These are phyloP conservation scores for Cutaneotrichosporon spelunceum DNA, from an alignment of 1,284 basidiomycete genomes.

Conservation along the genomic window DNA sequence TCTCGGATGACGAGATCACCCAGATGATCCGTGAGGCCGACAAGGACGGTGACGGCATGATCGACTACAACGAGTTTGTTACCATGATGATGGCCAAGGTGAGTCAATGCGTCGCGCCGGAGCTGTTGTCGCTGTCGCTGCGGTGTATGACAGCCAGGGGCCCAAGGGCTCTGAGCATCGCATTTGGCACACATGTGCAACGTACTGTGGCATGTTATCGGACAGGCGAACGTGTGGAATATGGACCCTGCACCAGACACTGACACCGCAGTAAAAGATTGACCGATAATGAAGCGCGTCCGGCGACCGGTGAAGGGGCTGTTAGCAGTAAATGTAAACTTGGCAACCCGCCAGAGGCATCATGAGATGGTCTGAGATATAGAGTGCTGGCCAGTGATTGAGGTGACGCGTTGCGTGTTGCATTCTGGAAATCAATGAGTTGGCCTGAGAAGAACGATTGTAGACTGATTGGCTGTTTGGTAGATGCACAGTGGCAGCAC, in stretches of 20 bases:
- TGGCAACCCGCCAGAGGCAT: background rate
- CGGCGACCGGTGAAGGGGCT: background rate
- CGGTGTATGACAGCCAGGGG: too few relatives aligned
- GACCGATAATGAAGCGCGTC: slow-evolving; percentile 1
- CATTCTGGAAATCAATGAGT: background rate
- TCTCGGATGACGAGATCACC: slow-evolving; percentile 87
- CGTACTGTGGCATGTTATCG: background rate
- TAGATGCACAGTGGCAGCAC: too few relatives aligned
- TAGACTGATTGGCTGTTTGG: too few relatives aligned
- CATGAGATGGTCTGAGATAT: background rate
- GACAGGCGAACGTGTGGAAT: background rate
- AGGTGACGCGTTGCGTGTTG: background rate
- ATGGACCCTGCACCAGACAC: background rate
- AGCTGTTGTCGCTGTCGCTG: background rate
- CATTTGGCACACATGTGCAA: background rate
- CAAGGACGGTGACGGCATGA: slow-evolving; percentile 63
- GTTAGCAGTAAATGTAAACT: slow-evolving; percentile 10
- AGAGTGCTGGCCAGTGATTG: background rate
- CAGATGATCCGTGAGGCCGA: slow-evolving; percentile 99
- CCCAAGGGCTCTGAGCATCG: background rate
- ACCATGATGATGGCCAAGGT: slow-evolving; percentile 55
- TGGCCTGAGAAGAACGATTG: background rate
- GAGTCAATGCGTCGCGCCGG: background rate
- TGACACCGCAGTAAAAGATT: slow-evolving; percentile 3
- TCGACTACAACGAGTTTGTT: slow-evolving; percentile 57